Evolutionary conservation across 2,329 filamentous ascomycete species (phyloP).

Genomic region (Phialemoniopsis sp.): DNA sequence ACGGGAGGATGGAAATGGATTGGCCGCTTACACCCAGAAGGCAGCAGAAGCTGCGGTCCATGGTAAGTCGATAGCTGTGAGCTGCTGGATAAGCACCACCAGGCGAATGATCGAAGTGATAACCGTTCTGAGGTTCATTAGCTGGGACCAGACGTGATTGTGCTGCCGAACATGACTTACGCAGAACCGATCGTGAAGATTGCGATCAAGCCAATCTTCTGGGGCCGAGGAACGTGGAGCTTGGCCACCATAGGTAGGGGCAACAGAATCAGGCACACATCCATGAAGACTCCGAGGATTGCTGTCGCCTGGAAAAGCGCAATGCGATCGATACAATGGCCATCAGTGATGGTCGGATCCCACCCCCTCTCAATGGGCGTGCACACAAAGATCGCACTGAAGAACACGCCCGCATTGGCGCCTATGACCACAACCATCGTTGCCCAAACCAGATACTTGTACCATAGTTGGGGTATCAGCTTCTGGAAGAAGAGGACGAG

Average conservation of each 20-base stretch:
- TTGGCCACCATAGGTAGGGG: too few species aligned
- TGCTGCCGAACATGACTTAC: slow-evolving; percentile 1
- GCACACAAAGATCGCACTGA: slow-evolving; percentile 9
- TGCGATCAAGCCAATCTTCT: slow-evolving; percentile 6
- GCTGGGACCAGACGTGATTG: not conserved
- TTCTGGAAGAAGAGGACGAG: slow-evolving; percentile 6
- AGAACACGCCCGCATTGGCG: slow-evolving; percentile 6
- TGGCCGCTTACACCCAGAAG: too few species aligned
- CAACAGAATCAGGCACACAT: slow-evolving; percentile 8
- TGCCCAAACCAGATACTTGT: slow-evolving; percentile 3
- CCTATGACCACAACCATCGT: slow-evolving; percentile 6
- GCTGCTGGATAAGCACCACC: not conserved
- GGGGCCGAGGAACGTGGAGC: slow-evolving; percentile 5
- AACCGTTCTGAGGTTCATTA: not conserved
- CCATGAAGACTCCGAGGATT: slow-evolving; percentile 8
- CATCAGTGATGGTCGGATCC: slow-evolving; percentile 6
- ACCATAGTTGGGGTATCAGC: slow-evolving; percentile 5
- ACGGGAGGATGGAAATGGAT: too few species aligned
- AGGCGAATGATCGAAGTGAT: slow-evolving; percentile 2
- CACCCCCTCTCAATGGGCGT: slow-evolving; percentile 6
- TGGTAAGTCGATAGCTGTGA: too few species aligned
- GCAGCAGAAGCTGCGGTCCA: too few species aligned
- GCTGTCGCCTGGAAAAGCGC: slow-evolving; percentile 10
- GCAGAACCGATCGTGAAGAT: slow-evolving; percentile 7
- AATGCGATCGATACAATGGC: slow-evolving; percentile 8